Evolutionary conservation across 2,329 filamentous ascomycete genomes (phyloP), one percentile per base, ranked within the genome.

Genomic region (Fusarium chaquense): DNA sequence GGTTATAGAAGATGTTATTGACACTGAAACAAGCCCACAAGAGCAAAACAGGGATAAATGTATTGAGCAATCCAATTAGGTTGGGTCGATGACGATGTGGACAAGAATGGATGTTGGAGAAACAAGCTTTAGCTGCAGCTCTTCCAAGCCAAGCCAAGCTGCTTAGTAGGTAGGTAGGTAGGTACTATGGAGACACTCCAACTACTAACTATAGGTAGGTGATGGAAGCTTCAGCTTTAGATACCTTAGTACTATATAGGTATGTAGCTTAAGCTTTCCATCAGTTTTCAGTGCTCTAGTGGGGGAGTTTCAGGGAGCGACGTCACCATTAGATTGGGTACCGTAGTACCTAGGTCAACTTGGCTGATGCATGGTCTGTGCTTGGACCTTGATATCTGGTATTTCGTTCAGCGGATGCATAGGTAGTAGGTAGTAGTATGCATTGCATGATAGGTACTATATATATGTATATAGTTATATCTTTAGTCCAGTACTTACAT

Each of bases 121-220:
- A 74, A 71, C 71, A 73, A 72, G 71, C 71, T 72, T 73, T 55
- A 54, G 52, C 33, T 59, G 35, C 50, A 41, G 67, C 55, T 70
- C 43, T 45, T 32, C 26, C n/a, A 45, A 28, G 43, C 18, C 24
- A n/a, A 46, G 26, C 28, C 7, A 20, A 20, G 20, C 20, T 20
- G 20, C 20, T 20, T 20, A 20, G 20, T 20, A 20, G 20, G 20
- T 20, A 20, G 20, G 20, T 26, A 26, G 24, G 24, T 26, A 26
- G 24, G 24, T 26, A 26, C 24, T 16, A 20, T 49, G 47, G 30
- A 36, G 13, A n/a, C 36, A 20, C 36, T n/a, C 35, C 16, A 63
- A 50, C 61, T 64, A n/a, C n/a, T n/a, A n/a, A n/a, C n/a, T n/a
- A n/a, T n/a, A n/a, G n/a, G n/a, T 20, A 20, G 20, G 20, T 20